Evolutionary conservation across 805 yeast species (phyloP), one percentile per base, ranked within the genome.

Genomic region (Lipomyces orientalis): DNA sequence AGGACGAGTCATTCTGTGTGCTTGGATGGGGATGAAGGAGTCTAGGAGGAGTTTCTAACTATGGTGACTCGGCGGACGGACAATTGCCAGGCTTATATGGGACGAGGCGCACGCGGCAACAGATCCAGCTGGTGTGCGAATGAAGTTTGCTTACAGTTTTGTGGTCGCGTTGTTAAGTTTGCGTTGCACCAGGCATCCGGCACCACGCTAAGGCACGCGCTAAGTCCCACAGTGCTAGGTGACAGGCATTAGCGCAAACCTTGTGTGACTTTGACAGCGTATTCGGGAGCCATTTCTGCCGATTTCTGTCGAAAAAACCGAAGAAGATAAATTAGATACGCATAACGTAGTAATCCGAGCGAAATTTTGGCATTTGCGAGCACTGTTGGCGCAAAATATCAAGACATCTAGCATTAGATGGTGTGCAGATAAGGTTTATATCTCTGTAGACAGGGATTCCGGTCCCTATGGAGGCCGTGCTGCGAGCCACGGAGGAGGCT

Each of bases 1-100:
- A 67, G 96, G 92, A 54, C 81, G 79, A 19, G 79, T 59, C 69
- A 65, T 70, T 60, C 51, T 54, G 34, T 25, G 19, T 6, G 22
- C 49, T 43, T 43, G 49, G 16, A 3, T 43, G n/a, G 2, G 16
- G 49, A 43, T 5, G 6, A 12, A 43, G 7, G 49, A 43, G 49
- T 43, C 49, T 22, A 43, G n/a, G 49, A n/a, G 19, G 49, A 43
- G 16, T 43, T 8, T 2, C 22, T 19, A 7, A 19, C n/a, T 19
- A n/a, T 16, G n/a, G 19, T 19, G 49, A 19, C 49, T 43, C 19
- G 49, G 49, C 7, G 29, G 10, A 16, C n/a, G 49, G 49, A 43
- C 22, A 43, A 43, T 16, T 9, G 22, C 16, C n/a, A 8, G 22
- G 8, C 49, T 43, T 43, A 43, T 43, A 43, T 43, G 49, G 22